Evolutionary conservation across 148 eudicot genomes (phyloP), one percentile per base, ranked within the genome.

Genomic region (Drosera capensis): DNA sequence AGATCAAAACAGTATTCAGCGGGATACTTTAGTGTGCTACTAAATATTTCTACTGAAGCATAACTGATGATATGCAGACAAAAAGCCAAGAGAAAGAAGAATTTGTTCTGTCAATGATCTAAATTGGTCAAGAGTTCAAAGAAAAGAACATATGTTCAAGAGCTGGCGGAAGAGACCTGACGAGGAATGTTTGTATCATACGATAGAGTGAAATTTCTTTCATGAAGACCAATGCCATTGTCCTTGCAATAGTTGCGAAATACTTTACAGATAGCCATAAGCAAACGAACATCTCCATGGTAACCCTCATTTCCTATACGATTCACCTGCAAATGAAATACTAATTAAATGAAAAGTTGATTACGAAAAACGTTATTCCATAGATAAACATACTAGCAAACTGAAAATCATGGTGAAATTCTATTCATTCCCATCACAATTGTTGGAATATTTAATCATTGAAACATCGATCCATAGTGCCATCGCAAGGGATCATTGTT

Each of bases 131-230:
- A n/a, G n/a, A n/a, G n/a, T n/a, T n/a, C n/a, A n/a, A n/a, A n/a
- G n/a, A n/a, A n/a, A n/a, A n/a, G n/a, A n/a, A n/a, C n/a, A n/a
- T n/a, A n/a, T n/a, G n/a, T 19, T 13, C 25, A 3, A 28, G 25
- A n/a, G 38, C 57, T 17, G 42, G 24, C 52, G 47, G 46, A 83
- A 1, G 9, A 20, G 45, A 41, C 99, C 99, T 90, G 99, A 20
- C 95, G 88, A 64, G 99, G 99, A 52, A 90, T 90, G 57, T 75
- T 85, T 20, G 95, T 85, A 15, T 90, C 99, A 29, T 90, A 85
- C 3, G 99, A 90, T 15, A 90, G 62, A 20, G 78, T 73, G 31
- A 90, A 90, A 38, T 78, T 85, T 28, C 79, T 63, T 20, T 71
- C 73, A 34, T 70, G 60, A 46, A 85, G 75, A 36, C 54, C 47